A percentile compares a stretch with the other conserved stretches of the same genome.
These are phyloP conservation scores for Entomortierella parvispora DNA, from an alignment of 192 early-diverging fungal genomes.

Conservation along the genomic window DNA sequence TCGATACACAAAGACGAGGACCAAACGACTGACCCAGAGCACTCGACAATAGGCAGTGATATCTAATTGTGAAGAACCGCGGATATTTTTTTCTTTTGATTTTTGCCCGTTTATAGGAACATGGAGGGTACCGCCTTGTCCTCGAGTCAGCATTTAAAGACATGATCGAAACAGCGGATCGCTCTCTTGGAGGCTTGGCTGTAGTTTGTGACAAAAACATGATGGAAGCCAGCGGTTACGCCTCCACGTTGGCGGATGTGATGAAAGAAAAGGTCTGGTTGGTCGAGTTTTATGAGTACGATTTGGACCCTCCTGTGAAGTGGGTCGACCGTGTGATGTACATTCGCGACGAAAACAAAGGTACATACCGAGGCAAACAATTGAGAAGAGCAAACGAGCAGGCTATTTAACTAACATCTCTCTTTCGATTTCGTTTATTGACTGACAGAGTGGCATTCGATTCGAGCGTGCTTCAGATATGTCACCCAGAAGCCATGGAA, in stretches of 20 bases:
- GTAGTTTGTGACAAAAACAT: slow-evolving; percentile 89
- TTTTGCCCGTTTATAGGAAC: slow-evolving; percentile 49
- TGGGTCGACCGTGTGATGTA: slow-evolving; percentile 81
- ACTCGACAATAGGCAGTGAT: background rate
- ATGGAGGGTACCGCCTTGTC: slow-evolving; percentile 83
- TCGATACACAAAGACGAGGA: background rate
- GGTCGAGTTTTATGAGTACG: slow-evolving; percentile 77
- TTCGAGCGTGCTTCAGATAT: slow-evolving; percentile 90
- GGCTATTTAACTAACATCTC: background rate
- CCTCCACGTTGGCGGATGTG: slow-evolving; percentile 80
- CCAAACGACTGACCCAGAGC: background rate
- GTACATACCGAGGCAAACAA: slow-evolving; percentile 19
- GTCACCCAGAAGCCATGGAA: slow-evolving; percentile 92
- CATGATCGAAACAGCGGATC: slow-evolving; percentile 70
- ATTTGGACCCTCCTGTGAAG: slow-evolving; percentile 79
- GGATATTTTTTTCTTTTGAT: too few species aligned
- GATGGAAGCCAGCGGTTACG: slow-evolving; percentile 90
- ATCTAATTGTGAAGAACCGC: too few species aligned
- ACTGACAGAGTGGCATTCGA: slow-evolving; percentile 76
- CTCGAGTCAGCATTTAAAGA: slow-evolving; percentile 83
- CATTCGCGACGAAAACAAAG: slow-evolving; percentile 69
- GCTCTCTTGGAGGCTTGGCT: slow-evolving; percentile 75
- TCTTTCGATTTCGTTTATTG: background rate
- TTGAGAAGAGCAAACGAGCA: background rate
- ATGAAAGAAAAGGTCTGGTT: slow-evolving; percentile 82